Evolutionary conservation across 169 alveolate species (phyloP), one percentile per base, ranked within the genome.

Genomic region (Eimeria falciformis): DNA sequence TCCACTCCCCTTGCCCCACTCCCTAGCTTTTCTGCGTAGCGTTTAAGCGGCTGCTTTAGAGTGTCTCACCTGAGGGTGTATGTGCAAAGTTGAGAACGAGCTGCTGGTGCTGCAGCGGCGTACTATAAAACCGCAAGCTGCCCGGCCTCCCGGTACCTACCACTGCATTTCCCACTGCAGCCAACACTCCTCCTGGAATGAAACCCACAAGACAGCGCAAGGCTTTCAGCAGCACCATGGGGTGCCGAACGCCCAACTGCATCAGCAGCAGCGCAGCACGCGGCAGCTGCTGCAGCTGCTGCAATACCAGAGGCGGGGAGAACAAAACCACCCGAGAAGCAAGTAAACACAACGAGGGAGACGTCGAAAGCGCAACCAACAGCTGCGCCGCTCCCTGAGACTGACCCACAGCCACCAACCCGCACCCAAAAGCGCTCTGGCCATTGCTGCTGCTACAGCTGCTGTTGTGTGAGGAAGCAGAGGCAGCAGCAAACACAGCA

Each of bases 351-450:
- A 77, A 43, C 7, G 77, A 81, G 14, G 93, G 89, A 45, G 27
- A 73, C 23, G 69, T 21, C 5, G 89, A 55, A n/a, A 73, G 27
- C 12, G 73, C 45, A 12, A 78, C 84, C 71, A 89, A 33, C 89
- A 89, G 68, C 82, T 89, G 93, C 37, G 93, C 93, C 6, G 93
- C 93, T 7, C 93, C 93, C 33, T 89, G 93, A 14, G 93, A 89
- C 93, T 89, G 93, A 25, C 93, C 93, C 46, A 89, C 27, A 23
- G 83, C 88, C 69, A 58, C 79, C 56, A 62, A 2, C 40, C 91
- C 91, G 37, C 91, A 33, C 40, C 91, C 79, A 45, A 56, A 58
- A 21, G 81, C 77, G 75, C 40, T 79, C 55, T 46, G 17, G 58
- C 46, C 46, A 43, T 45, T 75, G 40, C 21, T 78, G 87, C 87